Evolutionary conservation across 164 flowering plant species (phyloP), one percentile per base, ranked within the genome.

Genomic region (Chimonanthus salicifolius): DNA sequence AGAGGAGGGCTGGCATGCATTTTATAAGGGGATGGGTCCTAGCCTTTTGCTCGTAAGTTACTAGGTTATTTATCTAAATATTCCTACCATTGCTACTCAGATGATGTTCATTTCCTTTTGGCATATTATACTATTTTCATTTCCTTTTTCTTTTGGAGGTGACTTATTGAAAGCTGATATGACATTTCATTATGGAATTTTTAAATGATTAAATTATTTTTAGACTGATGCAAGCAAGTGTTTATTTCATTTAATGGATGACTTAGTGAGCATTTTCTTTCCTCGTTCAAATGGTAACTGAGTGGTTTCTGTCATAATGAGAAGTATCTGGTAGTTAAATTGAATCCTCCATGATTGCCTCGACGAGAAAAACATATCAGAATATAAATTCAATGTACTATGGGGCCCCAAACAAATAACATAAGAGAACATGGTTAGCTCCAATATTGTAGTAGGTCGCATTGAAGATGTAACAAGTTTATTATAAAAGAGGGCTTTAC

Each of bases 1-100:
- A 84, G 99, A 96, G 80, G 99, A 96, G 86, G 99, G 99, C 70
- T 91, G 89, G 92, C 83, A 74, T 72, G 91, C 92, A 69, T 88
- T 96, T 62, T 96, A 96, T 79, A 91, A 74, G 83, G 99, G 99
- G 68, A 76, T 96, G 78, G 87, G 85, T 33, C 99, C 99, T 50
- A 75, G 97, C 74, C 94, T 96, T 68, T 84, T 96, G 68, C 89
- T 96, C 84, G 98, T 96, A 82, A 79, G 88, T 72, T 69, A 72
- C 72, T 65, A 33, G 21, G 64, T 44, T 58, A 47, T 44, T 70
- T 48, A 6, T 62, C 7, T 50, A 64, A 8, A 20, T 71, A 21
- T 68, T 15, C n/a, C 8, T 6, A 11, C 15, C 11, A 1, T 68
- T 47, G 69, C 49, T 46, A 46, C 33, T 66, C 45, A 43, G 48